Percentiles rank a stretch among this genome's conserved stretches.
phyloP scores from a whole-genome alignment of 176 grass and related monocot genomes.

The Eragrostis nindensis region DNA sequence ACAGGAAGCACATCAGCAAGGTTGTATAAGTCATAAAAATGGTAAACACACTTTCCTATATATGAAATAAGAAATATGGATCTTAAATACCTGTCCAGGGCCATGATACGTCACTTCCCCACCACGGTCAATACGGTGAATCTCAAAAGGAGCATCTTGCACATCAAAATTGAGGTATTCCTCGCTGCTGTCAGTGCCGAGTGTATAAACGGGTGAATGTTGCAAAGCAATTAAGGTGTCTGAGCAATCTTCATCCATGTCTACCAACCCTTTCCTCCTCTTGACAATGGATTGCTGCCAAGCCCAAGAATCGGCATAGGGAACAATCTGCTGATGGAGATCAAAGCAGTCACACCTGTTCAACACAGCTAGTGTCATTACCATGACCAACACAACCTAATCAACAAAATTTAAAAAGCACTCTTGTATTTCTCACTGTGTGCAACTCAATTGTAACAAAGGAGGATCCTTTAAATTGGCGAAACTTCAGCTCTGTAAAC shows the following conservation, averaged over 20 bases:
- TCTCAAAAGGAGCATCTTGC: constrained; percentile 60
- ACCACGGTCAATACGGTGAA: constrained; percentile 71
- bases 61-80: neutral
- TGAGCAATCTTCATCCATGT: constrained; percentile 43
- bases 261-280: constrained; percentile 54
- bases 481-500: no score
- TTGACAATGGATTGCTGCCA: constrained; percentile 69
- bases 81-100: constrained; percentile 78
- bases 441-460: neutral
- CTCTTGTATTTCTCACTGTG: neutral
- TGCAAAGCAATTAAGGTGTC: constrained; percentile 74
- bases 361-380: neutral
- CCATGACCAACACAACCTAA: neutral
- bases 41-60: neutral
- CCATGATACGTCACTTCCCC: constrained; percentile 96
- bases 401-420: neutral
- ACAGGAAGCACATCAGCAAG: neutral
- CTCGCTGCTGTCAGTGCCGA: constrained; percentile 54
- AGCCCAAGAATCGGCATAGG: constrained; percentile 50
- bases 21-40: neutral
- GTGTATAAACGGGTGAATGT: constrained; percentile 71
- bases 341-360: constrained; percentile 47
- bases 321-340: constrained; percentile 44
- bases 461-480: neutral
- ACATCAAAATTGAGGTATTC: constrained; percentile 71